Percentiles rank a stretch among this genome's conserved stretches.
Evolutionary conservation across 306 rosid species (phyloP).

Genomic region (Sophora flavescens): DNA sequence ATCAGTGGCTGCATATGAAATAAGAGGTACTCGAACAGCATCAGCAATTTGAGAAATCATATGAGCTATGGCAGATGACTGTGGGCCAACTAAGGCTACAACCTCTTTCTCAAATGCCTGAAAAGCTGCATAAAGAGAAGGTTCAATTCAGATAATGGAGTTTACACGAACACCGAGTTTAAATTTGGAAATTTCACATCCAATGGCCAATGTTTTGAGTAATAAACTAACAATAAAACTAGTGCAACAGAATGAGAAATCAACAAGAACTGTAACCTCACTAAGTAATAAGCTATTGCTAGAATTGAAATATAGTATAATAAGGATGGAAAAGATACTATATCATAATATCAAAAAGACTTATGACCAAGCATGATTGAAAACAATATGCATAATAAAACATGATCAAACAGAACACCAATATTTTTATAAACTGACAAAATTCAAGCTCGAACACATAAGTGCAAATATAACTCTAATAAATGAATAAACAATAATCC

Average conservation of each 20-base stretch:
- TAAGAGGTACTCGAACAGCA: slow-evolving; percentile 85
- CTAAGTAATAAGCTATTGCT: slow-evolving; percentile 9
- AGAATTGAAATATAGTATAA: slow-evolving; percentile 22
- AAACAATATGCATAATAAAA: slow-evolving; percentile 22
- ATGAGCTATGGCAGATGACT: slow-evolving; percentile 84
- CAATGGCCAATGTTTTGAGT: not conserved
- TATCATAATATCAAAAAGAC: slow-evolving; percentile 6
- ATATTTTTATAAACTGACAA: slow-evolving; percentile 1
- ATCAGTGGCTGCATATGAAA: slow-evolving; percentile 94
- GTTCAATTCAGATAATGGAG: slow-evolving; percentile 39
- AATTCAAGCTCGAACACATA: slow-evolving; percentile 22
- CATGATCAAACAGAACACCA: slow-evolving; percentile 18
- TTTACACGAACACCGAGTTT: slow-evolving; percentile 41
- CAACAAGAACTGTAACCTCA: slow-evolving; percentile 36
- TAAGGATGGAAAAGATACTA: slow-evolving; percentile 2
- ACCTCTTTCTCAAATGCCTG: slow-evolving; percentile 76
- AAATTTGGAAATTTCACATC: slow-evolving; percentile 36
- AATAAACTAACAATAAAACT: not conserved
- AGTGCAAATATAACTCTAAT: slow-evolving; percentile 24
- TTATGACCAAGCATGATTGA: slow-evolving; percentile 20
- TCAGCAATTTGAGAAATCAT: slow-evolving; percentile 79
- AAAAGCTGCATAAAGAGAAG: slow-evolving; percentile 66
- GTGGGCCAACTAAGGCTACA: slow-evolving; percentile 87
- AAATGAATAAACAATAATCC: slow-evolving; percentile 17
- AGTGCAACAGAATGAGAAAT: slow-evolving; percentile 35